Evolutionary conservation across 495 filamentous ascomycete species (phyloP), one percentile per base, ranked within the genome.

Genomic region (Aspergillus diversus): DNA sequence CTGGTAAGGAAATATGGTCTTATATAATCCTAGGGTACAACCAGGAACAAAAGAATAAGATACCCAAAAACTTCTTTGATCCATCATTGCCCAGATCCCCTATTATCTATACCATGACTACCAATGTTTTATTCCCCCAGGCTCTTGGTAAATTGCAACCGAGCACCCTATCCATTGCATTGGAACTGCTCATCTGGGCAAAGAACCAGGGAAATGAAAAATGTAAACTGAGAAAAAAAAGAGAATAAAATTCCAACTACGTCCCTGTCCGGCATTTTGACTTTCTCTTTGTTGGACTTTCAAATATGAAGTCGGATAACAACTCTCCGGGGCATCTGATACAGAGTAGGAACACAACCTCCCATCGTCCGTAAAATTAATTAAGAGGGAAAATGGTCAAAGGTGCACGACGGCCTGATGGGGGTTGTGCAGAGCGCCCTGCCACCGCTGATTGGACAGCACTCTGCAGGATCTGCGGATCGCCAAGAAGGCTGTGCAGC

Each of bases 401-500:
- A 52, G 59, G 59, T 60, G 67, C 67, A 66, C 61, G 63, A 69
- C 63, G 61, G 67, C 63, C 67, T 66, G 67, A 66, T 59, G 58
- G 47, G 48, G 61, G 65, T 61, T 57, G 55, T 59, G 55, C 50
- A 63, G 59, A 63, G 50, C 51, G 51, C 32, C 42, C 33, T 21
- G 43, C 11, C 35, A 2, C 32, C 16, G 17, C 21, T 64, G 39
- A 65, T 69, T 66, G 64, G 67, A 43, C 33, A 16, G 33, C 21
- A 15, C 11, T 27, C 49, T 37, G 39, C 61, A 66, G 63, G 67
- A 69, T 69, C 67, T 64, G 61, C 67, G 54, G 61, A 55, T 62
- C 50, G 67, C 64, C 67, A 69, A 69, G 67, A 55, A 64, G 61
- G 57, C 66, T 62, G 63, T 66, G 67, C 63, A 61, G 63, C 58